These are phyloP conservation scores for Backusella macrospora DNA, from an alignment of 192 early-diverging fungal species.

Conservation along the genomic window DNA sequence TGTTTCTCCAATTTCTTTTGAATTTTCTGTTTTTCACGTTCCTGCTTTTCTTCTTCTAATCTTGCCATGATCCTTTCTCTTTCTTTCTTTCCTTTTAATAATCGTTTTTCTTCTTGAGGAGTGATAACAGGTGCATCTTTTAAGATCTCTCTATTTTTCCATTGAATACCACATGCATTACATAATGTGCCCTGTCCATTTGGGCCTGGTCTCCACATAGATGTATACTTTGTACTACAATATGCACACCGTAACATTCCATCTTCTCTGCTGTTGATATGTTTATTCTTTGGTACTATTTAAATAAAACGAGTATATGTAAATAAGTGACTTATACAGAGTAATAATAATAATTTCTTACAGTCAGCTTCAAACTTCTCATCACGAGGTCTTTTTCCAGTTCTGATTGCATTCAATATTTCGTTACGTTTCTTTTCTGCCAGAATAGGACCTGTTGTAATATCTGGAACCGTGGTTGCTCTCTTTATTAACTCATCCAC, in stretches of 20 bases:
- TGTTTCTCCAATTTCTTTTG: neutral
- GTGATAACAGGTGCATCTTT: constrained; percentile 34
- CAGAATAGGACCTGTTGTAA: constrained; percentile 22
- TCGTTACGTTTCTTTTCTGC: constrained; percentile 43
- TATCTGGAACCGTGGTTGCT: constrained; percentile 28
- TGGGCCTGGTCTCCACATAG: constrained; percentile 39
- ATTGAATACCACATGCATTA: constrained; percentile 35
- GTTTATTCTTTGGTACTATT: constrained; percentile 18
- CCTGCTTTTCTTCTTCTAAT: constrained; percentile 12
- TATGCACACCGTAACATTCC: constrained; percentile 34
- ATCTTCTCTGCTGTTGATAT: constrained; percentile 27
- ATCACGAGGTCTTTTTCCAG: constrained; percentile 30
- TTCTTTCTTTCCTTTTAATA: constrained; percentile 20
- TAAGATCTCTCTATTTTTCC: constrained; percentile 36
- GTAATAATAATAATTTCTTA: constrained; percentile 14
- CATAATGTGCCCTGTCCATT: constrained; percentile 34
- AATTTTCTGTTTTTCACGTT: neutral
- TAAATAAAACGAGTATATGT: neutral
- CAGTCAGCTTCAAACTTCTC: constrained; percentile 27
- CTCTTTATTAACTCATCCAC: constrained; percentile 21
- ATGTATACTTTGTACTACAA: constrained; percentile 35
- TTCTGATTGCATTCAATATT: constrained; percentile 25
- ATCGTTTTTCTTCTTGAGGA: constrained; percentile 29
- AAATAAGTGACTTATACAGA: neutral
- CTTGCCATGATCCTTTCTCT: constrained; percentile 9